Percentiles rank a stretch among this genome's conserved stretches.
phyloP scores from a whole-genome alignment of 2,329 filamentous ascomycete species.

The Penicillium aurantiogriseum region DNA sequence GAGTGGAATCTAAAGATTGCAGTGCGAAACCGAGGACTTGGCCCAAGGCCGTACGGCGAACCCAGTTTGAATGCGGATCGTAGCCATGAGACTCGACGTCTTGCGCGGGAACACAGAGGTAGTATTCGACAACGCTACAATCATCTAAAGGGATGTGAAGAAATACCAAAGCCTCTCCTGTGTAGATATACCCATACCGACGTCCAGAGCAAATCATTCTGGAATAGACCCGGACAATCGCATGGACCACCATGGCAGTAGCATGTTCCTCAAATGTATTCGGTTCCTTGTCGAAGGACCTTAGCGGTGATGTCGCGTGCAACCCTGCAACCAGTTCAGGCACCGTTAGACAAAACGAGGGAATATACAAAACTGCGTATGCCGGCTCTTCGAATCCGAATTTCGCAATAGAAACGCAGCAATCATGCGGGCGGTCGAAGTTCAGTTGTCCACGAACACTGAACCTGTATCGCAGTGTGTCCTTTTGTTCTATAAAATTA shows the following conservation, averaged over 20 bases:
- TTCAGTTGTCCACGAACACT: not conserved
- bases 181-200: constrained; percentile 30
- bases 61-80: not conserved
- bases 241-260: constrained; percentile 25
- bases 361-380: constrained; percentile 31
- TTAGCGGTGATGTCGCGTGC: constrained; percentile 24
- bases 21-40: not conserved
- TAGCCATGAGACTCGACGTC: constrained; percentile 20
- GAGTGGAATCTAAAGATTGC: not conserved
- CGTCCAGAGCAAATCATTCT: constrained; percentile 30
- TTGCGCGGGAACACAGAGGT: constrained; percentile 26
- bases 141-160: constrained; percentile 26
- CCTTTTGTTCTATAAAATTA: not conserved
- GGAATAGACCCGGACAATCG: constrained; percentile 31
- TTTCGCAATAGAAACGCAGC: not conserved
- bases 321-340: constrained; percentile 28
- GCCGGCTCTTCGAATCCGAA: constrained; percentile 10
- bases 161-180: constrained; percentile 34
- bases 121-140: constrained; percentile 25
- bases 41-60: not conserved
- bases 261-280: constrained; percentile 28
- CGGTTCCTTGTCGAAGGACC: constrained; percentile 27
- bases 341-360: constrained; percentile 26
- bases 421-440: not conserved
- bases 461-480: not conserved